A percentile compares a stretch with the other conserved stretches of the same genome.
These are phyloP conservation scores for Begonia fuchsioides DNA, from an alignment of 306 rosid species.

Conservation along the genomic window DNA sequence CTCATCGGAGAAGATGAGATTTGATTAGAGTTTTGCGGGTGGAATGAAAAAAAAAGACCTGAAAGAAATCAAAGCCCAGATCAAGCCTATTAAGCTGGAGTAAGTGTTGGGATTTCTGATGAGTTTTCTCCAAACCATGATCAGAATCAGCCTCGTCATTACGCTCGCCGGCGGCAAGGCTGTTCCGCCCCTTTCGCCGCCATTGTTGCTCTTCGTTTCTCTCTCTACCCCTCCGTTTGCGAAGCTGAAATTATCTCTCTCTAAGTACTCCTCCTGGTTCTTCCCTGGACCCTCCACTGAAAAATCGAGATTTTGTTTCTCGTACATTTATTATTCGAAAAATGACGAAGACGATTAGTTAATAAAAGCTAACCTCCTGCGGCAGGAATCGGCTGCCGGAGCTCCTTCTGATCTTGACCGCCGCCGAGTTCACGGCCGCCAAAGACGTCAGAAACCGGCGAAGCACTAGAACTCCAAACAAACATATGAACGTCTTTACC, in stretches of 20 bases:
- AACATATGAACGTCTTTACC: constrained; percentile 70
- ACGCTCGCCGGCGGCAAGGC: constrained; percentile 74
- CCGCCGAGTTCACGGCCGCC: constrained; percentile 48
- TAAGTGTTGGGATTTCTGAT: constrained; percentile 85
- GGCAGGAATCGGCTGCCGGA: constrained; percentile 46
- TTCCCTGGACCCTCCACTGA: constrained; percentile 50
- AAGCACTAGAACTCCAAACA: constrained; percentile 80
- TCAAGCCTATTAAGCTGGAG: constrained; percentile 62
- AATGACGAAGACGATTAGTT: no score
- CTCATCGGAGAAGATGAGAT: not conserved
- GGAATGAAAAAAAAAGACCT: constrained; percentile 18
- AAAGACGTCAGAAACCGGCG: constrained; percentile 73
- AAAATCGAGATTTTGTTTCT: not conserved
- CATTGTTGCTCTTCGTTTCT: constrained; percentile 25
- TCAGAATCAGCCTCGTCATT: constrained; percentile 78
- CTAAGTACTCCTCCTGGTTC: constrained; percentile 42
- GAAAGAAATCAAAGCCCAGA: constrained; percentile 74
- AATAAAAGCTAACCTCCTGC: constrained; percentile 35
- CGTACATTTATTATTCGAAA: no score
- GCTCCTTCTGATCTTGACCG: constrained; percentile 49
- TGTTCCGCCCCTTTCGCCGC: constrained; percentile 32
- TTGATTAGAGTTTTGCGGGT: no score
- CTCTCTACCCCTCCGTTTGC: constrained; percentile 48
- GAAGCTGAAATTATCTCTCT: constrained; percentile 67
- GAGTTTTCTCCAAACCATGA: constrained; percentile 88